These are phyloP conservation scores for Allium sativum DNA, from an alignment of 106 monocot genomes.

Conservation along the genomic window DNA sequence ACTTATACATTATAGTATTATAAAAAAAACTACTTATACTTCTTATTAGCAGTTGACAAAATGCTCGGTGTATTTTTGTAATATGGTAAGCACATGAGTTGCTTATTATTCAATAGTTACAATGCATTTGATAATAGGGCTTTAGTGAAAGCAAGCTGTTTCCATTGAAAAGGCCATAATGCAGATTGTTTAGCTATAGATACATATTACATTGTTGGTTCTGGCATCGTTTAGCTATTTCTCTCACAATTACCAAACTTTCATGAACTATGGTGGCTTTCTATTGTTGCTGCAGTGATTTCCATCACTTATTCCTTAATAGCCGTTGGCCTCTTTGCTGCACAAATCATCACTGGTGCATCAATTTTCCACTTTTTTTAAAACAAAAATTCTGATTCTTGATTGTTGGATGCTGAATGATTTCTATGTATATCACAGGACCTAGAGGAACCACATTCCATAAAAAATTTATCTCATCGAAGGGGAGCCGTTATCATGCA, in stretches of 20 bases:
- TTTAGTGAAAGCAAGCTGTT: conserved; percentile 53
- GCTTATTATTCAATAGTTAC: too few relatives aligned
- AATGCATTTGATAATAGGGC: conserved; percentile 21
- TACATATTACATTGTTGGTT: conserved; percentile 34
- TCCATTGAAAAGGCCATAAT: conserved; percentile 26
- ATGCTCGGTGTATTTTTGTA: too few relatives aligned
- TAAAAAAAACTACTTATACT: too few relatives aligned
- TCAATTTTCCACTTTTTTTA: too few relatives aligned
- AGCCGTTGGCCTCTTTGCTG: conserved; percentile 26
- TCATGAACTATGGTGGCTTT: conserved; percentile 46
- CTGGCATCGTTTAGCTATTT: conserved; percentile 33
- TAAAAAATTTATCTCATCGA: too few relatives aligned
- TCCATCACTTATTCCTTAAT: conserved; percentile 37
- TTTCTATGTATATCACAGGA: conserved; percentile 5
- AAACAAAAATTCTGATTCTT: too few relatives aligned
- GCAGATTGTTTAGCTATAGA: conserved; percentile 30
- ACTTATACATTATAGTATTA: too few relatives aligned
- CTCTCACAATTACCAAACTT: conserved; percentile 47
- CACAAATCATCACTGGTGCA: conserved; percentile 22
- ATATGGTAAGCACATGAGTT: too few relatives aligned
- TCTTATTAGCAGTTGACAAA: too few relatives aligned
- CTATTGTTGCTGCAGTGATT: conserved; percentile 40
- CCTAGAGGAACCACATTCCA: conserved; percentile 15
- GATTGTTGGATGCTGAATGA: background rate
- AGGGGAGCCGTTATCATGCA: conserved; percentile 7